These are phyloP conservation scores for Paramecium sonneborni DNA, from an alignment of 73 alveolate species.

Conservation along the genomic window DNA sequence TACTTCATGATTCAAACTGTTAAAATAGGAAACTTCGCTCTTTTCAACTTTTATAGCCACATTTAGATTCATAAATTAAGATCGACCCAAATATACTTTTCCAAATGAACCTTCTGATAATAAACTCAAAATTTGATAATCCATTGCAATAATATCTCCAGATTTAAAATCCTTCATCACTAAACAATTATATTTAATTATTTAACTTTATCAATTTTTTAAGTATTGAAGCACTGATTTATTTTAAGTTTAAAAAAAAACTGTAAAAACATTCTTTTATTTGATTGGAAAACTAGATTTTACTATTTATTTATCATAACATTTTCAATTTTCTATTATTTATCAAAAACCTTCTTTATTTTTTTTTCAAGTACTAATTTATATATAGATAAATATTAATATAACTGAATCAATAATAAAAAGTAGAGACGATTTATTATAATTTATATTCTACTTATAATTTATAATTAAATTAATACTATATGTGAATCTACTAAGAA, in stretches of 20 bases:
- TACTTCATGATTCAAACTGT: neutral
- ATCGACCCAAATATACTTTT: conserved; percentile 33
- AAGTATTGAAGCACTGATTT: neutral
- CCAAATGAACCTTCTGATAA: conserved; percentile 66
- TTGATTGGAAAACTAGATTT: neutral
- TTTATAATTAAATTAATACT: too few species aligned
- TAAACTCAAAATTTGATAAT: conserved; percentile 10
- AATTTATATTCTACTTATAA: too few species aligned
- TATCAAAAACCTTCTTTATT: too few species aligned
- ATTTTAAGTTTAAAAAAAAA: neutral
- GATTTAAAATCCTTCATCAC: neutral
- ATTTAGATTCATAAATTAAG: neutral
- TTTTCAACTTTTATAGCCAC: conserved; percentile 67
- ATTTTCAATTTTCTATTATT: too few species aligned
- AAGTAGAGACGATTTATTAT: too few species aligned
- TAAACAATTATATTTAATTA: neutral
- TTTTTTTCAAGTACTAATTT: too few species aligned
- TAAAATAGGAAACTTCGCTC: neutral
- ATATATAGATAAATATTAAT: too few species aligned
- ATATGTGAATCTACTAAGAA: too few species aligned
- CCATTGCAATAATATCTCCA: conserved; percentile 22
- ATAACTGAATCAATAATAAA: too few species aligned
- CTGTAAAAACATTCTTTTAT: neutral
- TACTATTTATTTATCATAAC: neutral
- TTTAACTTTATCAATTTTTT: neutral